Evolutionary conservation across 192 early-diverging fungal species (phyloP).

Genomic region (Linnemannia schmuckeri): DNA sequence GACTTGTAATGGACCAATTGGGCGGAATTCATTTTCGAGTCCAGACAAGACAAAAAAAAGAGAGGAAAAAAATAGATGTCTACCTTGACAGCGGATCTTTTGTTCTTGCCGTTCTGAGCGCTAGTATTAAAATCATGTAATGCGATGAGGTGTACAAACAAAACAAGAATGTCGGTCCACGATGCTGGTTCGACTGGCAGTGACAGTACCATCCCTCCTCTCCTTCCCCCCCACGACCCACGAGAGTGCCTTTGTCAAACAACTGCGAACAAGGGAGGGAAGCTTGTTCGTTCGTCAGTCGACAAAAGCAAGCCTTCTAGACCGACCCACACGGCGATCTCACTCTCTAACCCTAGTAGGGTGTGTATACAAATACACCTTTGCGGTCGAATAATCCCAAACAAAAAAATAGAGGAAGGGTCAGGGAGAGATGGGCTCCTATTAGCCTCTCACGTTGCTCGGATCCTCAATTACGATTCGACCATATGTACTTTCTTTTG

Average conservation of each 20-base stretch:
- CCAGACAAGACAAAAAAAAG: background rate
- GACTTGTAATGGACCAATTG: no score
- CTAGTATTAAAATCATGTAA: background rate
- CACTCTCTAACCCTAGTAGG: background rate
- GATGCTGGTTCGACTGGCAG: background rate
- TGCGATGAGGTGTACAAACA: background rate
- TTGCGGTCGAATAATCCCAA: background rate
- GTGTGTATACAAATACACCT: background rate
- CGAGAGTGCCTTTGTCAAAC: background rate
- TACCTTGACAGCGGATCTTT: background rate
- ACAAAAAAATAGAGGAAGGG: background rate
- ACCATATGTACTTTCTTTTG: background rate
- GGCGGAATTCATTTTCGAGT: background rate
- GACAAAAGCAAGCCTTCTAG: background rate
- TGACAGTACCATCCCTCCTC: background rate
- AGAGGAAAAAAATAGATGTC: background rate
- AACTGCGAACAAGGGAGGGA: background rate
- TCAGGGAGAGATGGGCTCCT: background rate
- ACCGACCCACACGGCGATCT: background rate
- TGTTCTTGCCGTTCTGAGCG: background rate
- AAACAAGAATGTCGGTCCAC: background rate
- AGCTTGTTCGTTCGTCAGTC: background rate
- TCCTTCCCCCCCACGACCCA: background rate
- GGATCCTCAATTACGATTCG: background rate
- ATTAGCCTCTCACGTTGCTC: background rate